Conservation (phyloP, 177 flowering plant species). For the Vitis hybrid region DNA sequence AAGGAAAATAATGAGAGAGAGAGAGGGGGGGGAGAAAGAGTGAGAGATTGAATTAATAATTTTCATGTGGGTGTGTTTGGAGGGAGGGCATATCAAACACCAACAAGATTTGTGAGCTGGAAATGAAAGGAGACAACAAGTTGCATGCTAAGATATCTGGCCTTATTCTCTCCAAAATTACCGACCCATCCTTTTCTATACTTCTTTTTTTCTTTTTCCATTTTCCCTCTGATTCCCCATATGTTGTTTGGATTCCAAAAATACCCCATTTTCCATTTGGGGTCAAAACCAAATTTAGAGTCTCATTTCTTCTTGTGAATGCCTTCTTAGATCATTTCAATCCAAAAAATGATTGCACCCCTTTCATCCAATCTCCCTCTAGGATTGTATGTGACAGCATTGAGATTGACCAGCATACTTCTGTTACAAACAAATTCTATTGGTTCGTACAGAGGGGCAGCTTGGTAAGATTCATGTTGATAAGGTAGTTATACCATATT, state of each 20-base stretch:
- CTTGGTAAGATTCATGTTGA: background rate
- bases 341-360: background rate
- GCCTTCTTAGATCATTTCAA: background rate
- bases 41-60: slow-evolving; percentile 11
- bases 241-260: slow-evolving; percentile 6
- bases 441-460: background rate
- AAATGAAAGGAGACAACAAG: slow-evolving; percentile 24
- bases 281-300: background rate
- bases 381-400: no score
- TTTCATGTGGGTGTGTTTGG: slow-evolving; percentile 23
- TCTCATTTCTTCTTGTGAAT: background rate
- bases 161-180: slow-evolving; percentile 16
- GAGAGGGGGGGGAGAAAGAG: no score
- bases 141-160: slow-evolving; percentile 12
- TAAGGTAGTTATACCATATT: slow-evolving; percentile 6
- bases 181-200: slow-evolving; percentile 13
- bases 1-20: no score
- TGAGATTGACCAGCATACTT: no score
- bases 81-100: slow-evolving; percentile 23
- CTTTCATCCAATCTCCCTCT: no score
- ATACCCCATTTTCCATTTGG: background rate
- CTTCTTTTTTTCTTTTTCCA: background rate
- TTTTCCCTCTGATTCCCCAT: slow-evolving; percentile 7
- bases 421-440: background rate
- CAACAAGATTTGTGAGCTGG: slow-evolving; percentile 35